Conservation (phyloP, 495 filamentous ascomycete genomes). For the Daldinia bambusicola region DNA sequence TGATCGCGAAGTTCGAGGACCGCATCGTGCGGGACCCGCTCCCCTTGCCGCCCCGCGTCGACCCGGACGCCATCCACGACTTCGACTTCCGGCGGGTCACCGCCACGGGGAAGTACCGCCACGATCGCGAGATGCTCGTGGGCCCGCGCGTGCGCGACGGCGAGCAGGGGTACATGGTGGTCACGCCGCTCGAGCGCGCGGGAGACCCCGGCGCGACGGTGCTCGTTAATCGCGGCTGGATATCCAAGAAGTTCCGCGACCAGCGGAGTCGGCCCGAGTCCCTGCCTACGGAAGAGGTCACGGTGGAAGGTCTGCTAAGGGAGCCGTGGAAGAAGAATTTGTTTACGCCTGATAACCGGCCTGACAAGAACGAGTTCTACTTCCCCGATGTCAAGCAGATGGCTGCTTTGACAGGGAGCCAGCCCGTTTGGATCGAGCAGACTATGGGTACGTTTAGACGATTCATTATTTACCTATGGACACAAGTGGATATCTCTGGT, state of each 20-base stretch:
- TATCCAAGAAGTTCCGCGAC: slow-evolving; percentile 72
- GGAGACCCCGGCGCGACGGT: slow-evolving; percentile 65
- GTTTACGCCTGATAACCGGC: slow-evolving; percentile 92
- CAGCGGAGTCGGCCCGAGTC: slow-evolving; percentile 69
- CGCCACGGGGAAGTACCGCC: slow-evolving; percentile 77
- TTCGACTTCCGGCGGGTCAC: slow-evolving; percentile 92
- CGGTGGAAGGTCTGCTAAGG: slow-evolving; percentile 83
- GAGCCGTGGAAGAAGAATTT: slow-evolving; percentile 96
- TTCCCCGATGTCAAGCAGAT: slow-evolving; percentile 95
- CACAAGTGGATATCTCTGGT: background rate
- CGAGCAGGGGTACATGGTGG: slow-evolving; percentile 86
- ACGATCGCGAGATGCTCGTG: slow-evolving; percentile 95
- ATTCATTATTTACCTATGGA: background rate
- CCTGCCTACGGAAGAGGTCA: slow-evolving; percentile 73
- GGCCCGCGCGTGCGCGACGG: slow-evolving; percentile 91
- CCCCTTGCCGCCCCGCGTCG: slow-evolving; percentile 83
- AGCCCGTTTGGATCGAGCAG: slow-evolving; percentile 94
- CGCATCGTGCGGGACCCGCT: slow-evolving; percentile 86
- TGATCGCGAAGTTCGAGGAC: slow-evolving; percentile 90
- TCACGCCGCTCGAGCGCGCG: slow-evolving; percentile 86
- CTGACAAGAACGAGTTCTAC: slow-evolving; percentile 85
- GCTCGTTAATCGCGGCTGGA: slow-evolving; percentile 91
- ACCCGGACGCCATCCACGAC: slow-evolving; percentile 79
- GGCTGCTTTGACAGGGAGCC: slow-evolving; percentile 84
- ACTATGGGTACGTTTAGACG: slow-evolving; percentile 77